Percentiles rank a stretch among this genome's conserved stretches.
These are phyloP conservation scores for Thermoascus crustaceus DNA, from an alignment of 2,329 filamentous ascomycete genomes.

Conservation along the genomic window DNA sequence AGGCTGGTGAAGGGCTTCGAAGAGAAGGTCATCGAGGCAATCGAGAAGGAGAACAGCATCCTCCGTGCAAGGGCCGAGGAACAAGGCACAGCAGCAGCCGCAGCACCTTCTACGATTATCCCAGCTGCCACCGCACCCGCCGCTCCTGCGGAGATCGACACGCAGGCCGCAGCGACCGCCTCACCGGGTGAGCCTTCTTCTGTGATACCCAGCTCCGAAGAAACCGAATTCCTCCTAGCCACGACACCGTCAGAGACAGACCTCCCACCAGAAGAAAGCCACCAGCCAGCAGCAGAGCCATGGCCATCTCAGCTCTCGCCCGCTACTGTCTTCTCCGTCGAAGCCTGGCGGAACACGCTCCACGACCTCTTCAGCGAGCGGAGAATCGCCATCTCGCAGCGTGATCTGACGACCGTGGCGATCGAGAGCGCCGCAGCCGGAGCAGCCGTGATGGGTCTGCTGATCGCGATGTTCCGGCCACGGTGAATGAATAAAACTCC, in stretches of 20 bases:
- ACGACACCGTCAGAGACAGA: too few species aligned
- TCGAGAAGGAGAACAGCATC: conserved; percentile 54
- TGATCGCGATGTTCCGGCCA: conserved; percentile 45
- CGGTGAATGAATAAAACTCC: conserved; percentile 22
- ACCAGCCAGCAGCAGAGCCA: conserved; percentile 6
- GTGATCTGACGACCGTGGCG: conserved; percentile 61
- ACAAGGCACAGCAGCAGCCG: conserved; percentile 3
- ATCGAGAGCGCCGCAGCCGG: conserved; percentile 60
- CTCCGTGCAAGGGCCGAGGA: conserved; percentile 5
- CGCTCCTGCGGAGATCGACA: background rate
- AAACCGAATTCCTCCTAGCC: conserved; percentile 4
- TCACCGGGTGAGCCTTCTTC: background rate
- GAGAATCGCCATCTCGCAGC: conserved; percentile 55
- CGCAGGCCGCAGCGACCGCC: background rate
- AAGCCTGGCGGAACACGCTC: conserved; percentile 43
- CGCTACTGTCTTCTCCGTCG: conserved; percentile 21
- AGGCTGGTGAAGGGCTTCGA: conserved; percentile 77
- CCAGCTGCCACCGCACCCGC: too few species aligned
- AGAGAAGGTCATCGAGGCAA: conserved; percentile 61
- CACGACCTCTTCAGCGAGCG: conserved; percentile 60
- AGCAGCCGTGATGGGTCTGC: conserved; percentile 49
- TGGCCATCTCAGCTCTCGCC: conserved; percentile 17
- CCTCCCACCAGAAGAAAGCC: conserved; percentile 3
- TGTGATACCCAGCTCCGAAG: background rate
- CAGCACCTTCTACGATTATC: background rate